Evolutionary conservation across 306 rosid species (phyloP).

Genomic region (Elaeagnus macrophylla): DNA sequence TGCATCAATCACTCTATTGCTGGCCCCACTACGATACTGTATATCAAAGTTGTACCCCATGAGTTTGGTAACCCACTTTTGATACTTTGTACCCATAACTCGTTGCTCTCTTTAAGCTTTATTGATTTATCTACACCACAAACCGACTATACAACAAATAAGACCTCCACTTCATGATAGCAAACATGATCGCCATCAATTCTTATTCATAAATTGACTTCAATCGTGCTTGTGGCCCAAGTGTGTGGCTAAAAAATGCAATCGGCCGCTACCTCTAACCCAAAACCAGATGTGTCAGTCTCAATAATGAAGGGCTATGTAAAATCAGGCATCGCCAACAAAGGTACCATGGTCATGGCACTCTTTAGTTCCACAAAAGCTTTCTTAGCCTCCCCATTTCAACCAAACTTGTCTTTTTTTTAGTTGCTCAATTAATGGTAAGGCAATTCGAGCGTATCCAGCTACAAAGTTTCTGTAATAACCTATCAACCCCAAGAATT

Average conservation of each 20-base stretch:
- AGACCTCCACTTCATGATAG: not conserved
- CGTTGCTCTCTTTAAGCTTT: not conserved
- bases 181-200: not conserved
- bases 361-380: not conserved
- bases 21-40: not conserved
- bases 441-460: not conserved
- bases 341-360: not conserved
- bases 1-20: not conserved
- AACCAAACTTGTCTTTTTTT: not conserved
- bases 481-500: not conserved
- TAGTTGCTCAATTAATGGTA: not conserved
- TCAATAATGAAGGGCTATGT: not conserved
- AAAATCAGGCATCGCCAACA: not conserved
- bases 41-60: not conserved
- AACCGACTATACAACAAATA: not conserved
- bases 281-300: not conserved
- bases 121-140: not conserved
- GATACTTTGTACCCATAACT: not conserved
- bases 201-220: not conserved
- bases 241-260: not conserved
- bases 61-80: not conserved
- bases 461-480: not conserved
- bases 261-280: not conserved
- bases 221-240: accelerated
- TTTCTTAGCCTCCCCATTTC: accelerated